Percentiles rank a stretch among this genome's conserved stretches.
Conservation (phyloP, 1,284 basidiomycete species). For the Fomes fomentarius region DNA sequence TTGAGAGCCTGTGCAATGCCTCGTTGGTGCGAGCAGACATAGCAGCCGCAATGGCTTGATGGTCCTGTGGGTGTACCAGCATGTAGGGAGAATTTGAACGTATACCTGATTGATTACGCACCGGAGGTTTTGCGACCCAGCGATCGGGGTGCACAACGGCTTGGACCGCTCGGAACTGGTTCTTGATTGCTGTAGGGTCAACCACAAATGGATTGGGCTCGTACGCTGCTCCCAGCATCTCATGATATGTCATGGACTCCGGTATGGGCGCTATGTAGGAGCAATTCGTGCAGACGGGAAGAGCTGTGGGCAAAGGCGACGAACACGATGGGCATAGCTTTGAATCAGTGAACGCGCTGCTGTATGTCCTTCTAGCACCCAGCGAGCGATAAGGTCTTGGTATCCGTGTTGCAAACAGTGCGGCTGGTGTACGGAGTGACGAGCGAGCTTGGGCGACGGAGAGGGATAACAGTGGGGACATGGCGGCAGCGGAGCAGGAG, state of each 20-base stretch:
- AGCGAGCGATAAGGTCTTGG: no score
- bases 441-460: conserved; percentile 7
- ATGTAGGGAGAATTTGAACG: no score
- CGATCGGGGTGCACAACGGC: conserved; percentile 81
- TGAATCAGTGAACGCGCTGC: background rate
- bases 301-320: conserved; percentile 53
- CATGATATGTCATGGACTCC: conserved; percentile 54
- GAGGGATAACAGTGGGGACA: conserved; percentile 28
- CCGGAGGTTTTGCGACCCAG: conserved; percentile 58
- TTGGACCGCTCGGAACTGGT: conserved; percentile 68
- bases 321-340: conserved; percentile 62
- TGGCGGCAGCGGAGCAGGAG: conserved; percentile 17
- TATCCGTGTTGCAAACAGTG: no score
- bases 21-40: conserved; percentile 77
- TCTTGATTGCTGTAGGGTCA: conserved; percentile 56
- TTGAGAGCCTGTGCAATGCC: conserved; percentile 71
- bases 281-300: conserved; percentile 74
- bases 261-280: conserved; percentile 63
- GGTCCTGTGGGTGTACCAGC: conserved; percentile 51
- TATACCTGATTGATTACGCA: background rate
- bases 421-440: background rate
- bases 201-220: conserved; percentile 69
- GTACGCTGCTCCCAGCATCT: conserved; percentile 62
- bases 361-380: background rate
- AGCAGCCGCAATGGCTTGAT: conserved; percentile 61